Conservation (phyloP, 2,329 filamentous ascomycete genomes). For the Xenoacremonium recifei region DNA sequence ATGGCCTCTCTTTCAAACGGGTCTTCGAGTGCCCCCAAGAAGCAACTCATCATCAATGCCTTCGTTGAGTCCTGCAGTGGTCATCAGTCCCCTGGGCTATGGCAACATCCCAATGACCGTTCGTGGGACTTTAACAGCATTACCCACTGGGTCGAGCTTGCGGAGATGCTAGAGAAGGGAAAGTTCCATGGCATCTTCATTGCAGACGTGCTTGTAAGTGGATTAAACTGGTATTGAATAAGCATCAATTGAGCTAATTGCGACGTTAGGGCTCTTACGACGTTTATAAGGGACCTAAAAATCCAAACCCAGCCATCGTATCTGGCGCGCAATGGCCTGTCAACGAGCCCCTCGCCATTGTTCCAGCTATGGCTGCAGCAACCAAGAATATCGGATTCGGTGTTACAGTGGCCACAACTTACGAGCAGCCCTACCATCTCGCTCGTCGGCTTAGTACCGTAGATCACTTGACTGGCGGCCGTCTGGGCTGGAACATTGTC, state of each 20-base stretch:
- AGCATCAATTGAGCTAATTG: background rate
- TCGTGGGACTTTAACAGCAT: conserved; percentile 61
- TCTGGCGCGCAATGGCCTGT: conserved; percentile 69
- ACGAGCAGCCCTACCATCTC: conserved; percentile 67
- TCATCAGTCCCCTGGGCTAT: conserved; percentile 46
- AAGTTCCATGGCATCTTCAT: conserved; percentile 68
- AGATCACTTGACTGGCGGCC: conserved; percentile 65
- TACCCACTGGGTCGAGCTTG: conserved; percentile 59
- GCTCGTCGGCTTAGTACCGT: conserved; percentile 64
- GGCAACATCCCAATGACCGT: conserved; percentile 63
- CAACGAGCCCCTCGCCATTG: conserved; percentile 61
- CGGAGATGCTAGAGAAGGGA: conserved; percentile 35
- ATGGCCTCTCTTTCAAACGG: conserved; percentile 3
- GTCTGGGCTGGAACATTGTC: conserved; percentile 54
- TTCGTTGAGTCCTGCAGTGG: conserved; percentile 41
- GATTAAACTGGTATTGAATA: too few species aligned
- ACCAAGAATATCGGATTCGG: conserved; percentile 68
- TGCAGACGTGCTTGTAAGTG: conserved; percentile 51
- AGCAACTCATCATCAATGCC: conserved; percentile 42
- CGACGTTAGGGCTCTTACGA: conserved; percentile 60
- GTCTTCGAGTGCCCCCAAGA: conserved; percentile 25
- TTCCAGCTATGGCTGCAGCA: conserved; percentile 66
- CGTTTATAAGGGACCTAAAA: conserved; percentile 60
- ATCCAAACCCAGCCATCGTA: conserved; percentile 52
- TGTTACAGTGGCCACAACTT: conserved; percentile 66